These are phyloP conservation scores for Lactarius sanguifluus DNA, from an alignment of 768 basidiomycete species.

Conservation along the genomic window DNA sequence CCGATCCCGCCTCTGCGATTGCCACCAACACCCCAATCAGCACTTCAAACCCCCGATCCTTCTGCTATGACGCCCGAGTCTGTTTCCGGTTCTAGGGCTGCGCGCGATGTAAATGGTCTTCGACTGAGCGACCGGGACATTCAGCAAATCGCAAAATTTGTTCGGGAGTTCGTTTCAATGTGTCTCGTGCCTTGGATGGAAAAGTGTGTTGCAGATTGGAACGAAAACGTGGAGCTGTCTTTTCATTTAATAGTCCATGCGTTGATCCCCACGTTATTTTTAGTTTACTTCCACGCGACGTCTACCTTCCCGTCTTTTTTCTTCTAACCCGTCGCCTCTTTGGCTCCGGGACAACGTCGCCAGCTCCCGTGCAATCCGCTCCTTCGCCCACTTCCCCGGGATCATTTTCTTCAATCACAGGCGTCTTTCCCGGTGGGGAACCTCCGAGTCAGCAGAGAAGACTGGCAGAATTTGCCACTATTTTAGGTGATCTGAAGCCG, in stretches of 20 bases:
- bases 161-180: constrained; percentile 86
- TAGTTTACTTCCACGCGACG: constrained; percentile 74
- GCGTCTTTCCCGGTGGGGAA: constrained; percentile 29
- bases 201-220: constrained; percentile 90
- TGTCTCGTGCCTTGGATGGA: constrained; percentile 97
- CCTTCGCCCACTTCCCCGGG: constrained; percentile 41
- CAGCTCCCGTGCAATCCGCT: constrained; percentile 43
- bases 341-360: constrained; percentile 51
- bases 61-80: constrained; percentile 21
- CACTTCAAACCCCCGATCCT: constrained; percentile 30
- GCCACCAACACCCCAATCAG: constrained; percentile 46
- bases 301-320: constrained; percentile 81
- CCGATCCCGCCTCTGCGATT: constrained; percentile 66
- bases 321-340: constrained; percentile 83
- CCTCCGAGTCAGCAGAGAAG: constrained; percentile 70
- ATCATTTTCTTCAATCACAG: constrained; percentile 37
- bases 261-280: background rate
- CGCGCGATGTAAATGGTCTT: constrained; percentile 37
- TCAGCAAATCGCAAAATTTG: constrained; percentile 69
- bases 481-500: constrained; percentile 86
- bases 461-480: constrained; percentile 94
- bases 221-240: constrained; percentile 62
- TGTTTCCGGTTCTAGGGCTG: constrained; percentile 35
- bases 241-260: background rate
- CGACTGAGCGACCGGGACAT: constrained; percentile 71